phyloP scores from a whole-genome alignment of 2,329 filamentous ascomycete genomes.

The Trichoderma asperellum region DNA sequence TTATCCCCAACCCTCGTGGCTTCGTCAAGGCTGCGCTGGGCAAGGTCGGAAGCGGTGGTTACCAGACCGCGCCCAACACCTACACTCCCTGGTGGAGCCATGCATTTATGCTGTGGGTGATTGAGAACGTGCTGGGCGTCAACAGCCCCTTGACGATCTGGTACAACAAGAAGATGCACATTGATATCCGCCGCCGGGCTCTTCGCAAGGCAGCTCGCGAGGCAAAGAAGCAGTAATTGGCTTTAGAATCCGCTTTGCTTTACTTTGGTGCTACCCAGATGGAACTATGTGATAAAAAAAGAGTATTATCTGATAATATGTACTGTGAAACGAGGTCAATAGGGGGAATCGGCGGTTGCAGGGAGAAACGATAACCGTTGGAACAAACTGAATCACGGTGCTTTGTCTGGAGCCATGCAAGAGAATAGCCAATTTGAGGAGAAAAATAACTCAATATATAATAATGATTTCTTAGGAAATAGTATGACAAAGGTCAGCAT shows the following conservation, averaged over 20 bases:
- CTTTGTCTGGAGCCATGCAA: not conserved
- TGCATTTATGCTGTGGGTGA: slow-evolving; percentile 81
- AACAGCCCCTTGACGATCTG: slow-evolving; percentile 52
- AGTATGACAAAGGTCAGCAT: not conserved
- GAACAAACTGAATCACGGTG: not conserved
- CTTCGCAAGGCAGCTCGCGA: slow-evolving; percentile 83
- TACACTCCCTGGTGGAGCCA: slow-evolving; percentile 95
- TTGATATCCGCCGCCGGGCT: slow-evolving; percentile 79
- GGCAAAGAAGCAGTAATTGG: slow-evolving; percentile 64
- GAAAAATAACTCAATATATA: too few relatives aligned
- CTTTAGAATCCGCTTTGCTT: not conserved
- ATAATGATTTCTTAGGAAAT: not conserved
- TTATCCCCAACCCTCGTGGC: slow-evolving; percentile 78
- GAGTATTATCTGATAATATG: not conserved
- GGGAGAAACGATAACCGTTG: not conserved
- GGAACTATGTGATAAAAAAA: not conserved
- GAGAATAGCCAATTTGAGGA: not conserved
- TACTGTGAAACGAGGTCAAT: not conserved
- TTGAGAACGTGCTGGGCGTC: slow-evolving; percentile 63
- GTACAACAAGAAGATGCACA: slow-evolving; percentile 71
- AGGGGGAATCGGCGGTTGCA: not conserved
- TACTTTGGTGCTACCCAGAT: not conserved
- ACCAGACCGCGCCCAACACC: slow-evolving; percentile 78
- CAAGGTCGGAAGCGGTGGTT: slow-evolving; percentile 81
- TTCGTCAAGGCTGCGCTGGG: slow-evolving; percentile 80